Evolutionary conservation across 441 rosid species (phyloP).

Genomic region (Pelargonium cotyledonis): DNA sequence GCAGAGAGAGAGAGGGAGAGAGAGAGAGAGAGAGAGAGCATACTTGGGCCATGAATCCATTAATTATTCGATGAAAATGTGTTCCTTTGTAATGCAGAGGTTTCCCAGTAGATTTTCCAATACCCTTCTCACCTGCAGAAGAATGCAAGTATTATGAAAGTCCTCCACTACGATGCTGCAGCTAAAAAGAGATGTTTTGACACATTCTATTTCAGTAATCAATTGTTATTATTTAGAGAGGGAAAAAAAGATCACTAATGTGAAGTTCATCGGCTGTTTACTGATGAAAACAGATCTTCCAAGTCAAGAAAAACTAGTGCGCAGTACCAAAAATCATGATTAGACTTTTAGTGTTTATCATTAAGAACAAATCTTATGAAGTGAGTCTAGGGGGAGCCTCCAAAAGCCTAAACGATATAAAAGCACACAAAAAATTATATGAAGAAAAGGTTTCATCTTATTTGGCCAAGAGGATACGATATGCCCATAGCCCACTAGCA

Average conservation of each 20-base stretch:
- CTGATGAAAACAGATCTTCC: background rate
- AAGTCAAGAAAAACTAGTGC: background rate
- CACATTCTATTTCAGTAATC: background rate
- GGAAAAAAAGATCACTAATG: too few relatives aligned
- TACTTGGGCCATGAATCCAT: conserved; percentile 98
- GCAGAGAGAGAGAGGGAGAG: conserved; percentile 8
- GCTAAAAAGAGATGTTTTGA: background rate
- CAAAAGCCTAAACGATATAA: background rate
- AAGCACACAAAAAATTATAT: background rate
- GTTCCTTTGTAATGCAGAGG: conserved; percentile 87
- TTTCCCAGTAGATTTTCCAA: conserved; percentile 73
- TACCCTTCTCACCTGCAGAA: conserved; percentile 72
- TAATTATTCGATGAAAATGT: conserved; percentile 75
- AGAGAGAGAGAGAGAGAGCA: conserved; percentile 19
- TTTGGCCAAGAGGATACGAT: background rate
- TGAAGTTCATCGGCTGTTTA: background rate
- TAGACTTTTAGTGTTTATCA: background rate
- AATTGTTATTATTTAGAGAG: background rate
- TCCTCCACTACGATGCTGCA: conserved; percentile 7
- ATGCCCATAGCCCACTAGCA: background rate
- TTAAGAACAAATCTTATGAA: background rate
- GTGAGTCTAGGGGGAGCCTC: background rate
- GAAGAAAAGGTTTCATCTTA: background rate
- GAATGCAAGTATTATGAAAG: conserved; percentile 23
- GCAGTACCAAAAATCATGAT: background rate